Evolutionary conservation across 2,329 filamentous ascomycete species (phyloP), one percentile per base, ranked within the genome.

Genomic region (Colletotrichum eremochloae): DNA sequence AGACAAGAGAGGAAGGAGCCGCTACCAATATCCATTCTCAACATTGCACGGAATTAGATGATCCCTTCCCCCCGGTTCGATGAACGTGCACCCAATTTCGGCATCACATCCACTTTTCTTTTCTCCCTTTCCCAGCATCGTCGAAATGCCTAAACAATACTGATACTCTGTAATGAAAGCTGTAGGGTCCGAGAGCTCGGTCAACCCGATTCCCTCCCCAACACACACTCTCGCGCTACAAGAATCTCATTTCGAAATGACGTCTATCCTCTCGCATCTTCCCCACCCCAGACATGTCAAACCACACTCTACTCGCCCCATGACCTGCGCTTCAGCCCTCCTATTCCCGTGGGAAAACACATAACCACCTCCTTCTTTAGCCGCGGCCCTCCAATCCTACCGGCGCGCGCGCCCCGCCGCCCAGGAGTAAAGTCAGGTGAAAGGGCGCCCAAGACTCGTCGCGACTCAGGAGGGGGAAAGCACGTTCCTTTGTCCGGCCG

Each of bases 361-460:
- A 24, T 24, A 24, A 24, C 24, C 24, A 24, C 24, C 24, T 24
- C 24, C 24, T 24, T 24, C 24, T 24, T 24, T 24, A 24, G 24
- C 24, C 24, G 24, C 24, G 24, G 24, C 24, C 24, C 24, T 24
- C 24, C 24, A 24, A 24, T 24, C 24, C 24, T 24, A 24, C 24
- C 24, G 9, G 38, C 9, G 38, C 38, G 38, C 38, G 38, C 38
- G 8, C 38, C 9, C 11, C 38, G 38, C 38, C 38, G 38, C 38
- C 38, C 33, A 40, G n/a, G 31, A 40, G 33, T 20, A 12, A 15
- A 20, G 36, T 31, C 20, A 9, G n/a, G 44, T 8, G 31, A 63
- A 63, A 31, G 33, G 60, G 20, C 40, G 50, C 42, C 48, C 48
- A 58, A 67, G 20, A n/a, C 29, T 24, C 14, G 9, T n/a, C 52